Evolutionary conservation across 2,329 filamentous ascomycete species (phyloP), one percentile per base, ranked within the genome.

Genomic region (Fusarium coffeatum): DNA sequence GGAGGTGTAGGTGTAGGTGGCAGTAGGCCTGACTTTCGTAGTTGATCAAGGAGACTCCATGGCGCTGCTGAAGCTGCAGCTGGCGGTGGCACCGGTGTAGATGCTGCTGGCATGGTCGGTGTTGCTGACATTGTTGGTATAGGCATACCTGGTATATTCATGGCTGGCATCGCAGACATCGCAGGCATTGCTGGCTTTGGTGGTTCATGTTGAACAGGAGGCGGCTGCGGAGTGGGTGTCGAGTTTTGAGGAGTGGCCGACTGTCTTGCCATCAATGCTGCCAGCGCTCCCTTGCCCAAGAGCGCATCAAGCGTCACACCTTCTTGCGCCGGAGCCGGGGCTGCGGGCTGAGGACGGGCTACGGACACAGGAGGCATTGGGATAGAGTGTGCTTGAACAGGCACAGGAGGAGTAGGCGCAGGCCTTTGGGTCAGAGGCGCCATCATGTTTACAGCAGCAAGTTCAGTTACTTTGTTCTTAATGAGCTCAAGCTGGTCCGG

Each of bases 401-500:
- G 69, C 71, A 76, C 75, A 58, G 72, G 76, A 63, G 79, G 76
- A 65, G 79, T 76, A 71, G 77, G 80, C 77, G 80, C 80, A 74
- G 79, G 80, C 68, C 77, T 78, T 75, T 81, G 83, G 76, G 80
- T 78, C 76, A 80, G 78, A 69, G 80, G 73, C 55, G 85, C 84
- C 80, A 84, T 86, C 80, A 89, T 84, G 77, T 86, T 87, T 88
- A 87, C 82, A 85, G 89, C 77, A 80, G 80, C 88, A 79, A 97
- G 87, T 80, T 90, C 89, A 79, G 91, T 89, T 80, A 98, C 90
- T 87, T 96, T 93, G 78, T 91, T 90, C 81, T 91, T 93, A 81
- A 97, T 92, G 79, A 92, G 88, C 81, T 92, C 89, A 78, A 97
- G 87, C 83, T 97, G 92, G 76, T 94, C 90, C 75, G 90, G 89